Conservation (phyloP, 73 alveolate genomes). For the Paramecium caudatum region DNA sequence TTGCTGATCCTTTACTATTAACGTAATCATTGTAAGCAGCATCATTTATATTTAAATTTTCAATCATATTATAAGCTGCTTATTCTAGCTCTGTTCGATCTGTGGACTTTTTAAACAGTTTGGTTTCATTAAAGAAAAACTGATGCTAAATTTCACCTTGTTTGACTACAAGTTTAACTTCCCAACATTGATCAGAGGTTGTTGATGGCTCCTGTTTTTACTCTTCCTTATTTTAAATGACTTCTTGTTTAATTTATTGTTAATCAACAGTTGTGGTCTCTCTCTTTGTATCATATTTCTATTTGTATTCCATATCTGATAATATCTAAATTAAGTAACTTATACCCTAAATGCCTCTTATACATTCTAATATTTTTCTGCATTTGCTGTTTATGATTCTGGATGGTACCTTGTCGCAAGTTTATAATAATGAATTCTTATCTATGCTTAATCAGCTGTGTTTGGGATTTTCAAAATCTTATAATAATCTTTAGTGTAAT, state of each 20-base stretch:
- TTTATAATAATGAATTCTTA: slow-evolving; percentile 21
- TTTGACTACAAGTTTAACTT: neutral
- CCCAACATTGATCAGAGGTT: neutral
- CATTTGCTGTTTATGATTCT: slow-evolving; percentile 27
- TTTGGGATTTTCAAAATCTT: neutral
- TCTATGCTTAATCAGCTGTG: neutral
- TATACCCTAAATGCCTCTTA: neutral
- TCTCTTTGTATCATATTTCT: neutral
- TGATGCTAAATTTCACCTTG: neutral
- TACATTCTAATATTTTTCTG: slow-evolving; percentile 5
- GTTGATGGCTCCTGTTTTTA: neutral
- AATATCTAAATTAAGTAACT: neutral
- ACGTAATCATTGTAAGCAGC: neutral
- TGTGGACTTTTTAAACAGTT: neutral
- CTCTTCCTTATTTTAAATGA: neutral
- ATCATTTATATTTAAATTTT: neutral
- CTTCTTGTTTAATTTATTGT: no score
- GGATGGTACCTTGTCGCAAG: slow-evolving; percentile 10
- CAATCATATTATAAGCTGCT: neutral
- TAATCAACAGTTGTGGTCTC: neutral
- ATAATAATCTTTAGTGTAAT: neutral
- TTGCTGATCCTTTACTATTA: neutral
- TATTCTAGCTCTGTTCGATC: neutral
- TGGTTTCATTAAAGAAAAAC: neutral
- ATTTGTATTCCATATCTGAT: slow-evolving; percentile 15